Evolutionary conservation across 2,329 filamentous ascomycete species (phyloP), one percentile per base, ranked within the genome.

Genomic region (Colletotrichum sp.): DNA sequence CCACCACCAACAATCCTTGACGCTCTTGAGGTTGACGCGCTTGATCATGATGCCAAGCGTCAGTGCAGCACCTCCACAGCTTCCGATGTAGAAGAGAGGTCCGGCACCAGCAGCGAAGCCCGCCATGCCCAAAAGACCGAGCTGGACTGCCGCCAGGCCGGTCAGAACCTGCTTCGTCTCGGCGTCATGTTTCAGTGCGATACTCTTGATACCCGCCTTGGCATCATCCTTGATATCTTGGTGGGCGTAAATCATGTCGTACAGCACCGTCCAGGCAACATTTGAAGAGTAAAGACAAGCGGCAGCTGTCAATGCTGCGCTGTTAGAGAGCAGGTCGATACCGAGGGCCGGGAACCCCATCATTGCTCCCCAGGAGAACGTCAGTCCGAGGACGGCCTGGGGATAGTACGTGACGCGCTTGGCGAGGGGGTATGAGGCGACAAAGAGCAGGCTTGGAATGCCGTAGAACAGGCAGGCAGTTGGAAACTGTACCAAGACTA

Each of bases 191-290:
- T 94, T 93, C 52, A 97, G 87, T 2, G 94, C 95, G 79, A 97
- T 97, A 80, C 93, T 95, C 87, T 96, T 97, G 85, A 98, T 97
- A 10, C 95, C 96, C 0, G 93, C 95, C 83, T 95, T 96, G 76
- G 89, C 92, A 81, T 98, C 95, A 79, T 98, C 95, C 80, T 93
- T 93, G 83, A 96, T 94, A 80, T 98, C 95, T 93, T 97, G 96
- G 82, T 97, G 95, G 16, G 95, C 95, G 83, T 98, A 98, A 36
- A 98, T 95, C 92, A 97, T 97, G 83, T 98, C 95, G 83, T 97
- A 98, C 52, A 97, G 85, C 30, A 97, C 90, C 0, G 95, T 97
- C 96, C 96, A 98, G 5, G 94, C 92, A 28, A 97, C 88, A 79
- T 96, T 97, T 58, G 94, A 95, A 13, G 90, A 86, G 82, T 97